Base-by-base conservation (phyloP, 768 basidiomycete species). In the Dentipellis sp. region DNA sequence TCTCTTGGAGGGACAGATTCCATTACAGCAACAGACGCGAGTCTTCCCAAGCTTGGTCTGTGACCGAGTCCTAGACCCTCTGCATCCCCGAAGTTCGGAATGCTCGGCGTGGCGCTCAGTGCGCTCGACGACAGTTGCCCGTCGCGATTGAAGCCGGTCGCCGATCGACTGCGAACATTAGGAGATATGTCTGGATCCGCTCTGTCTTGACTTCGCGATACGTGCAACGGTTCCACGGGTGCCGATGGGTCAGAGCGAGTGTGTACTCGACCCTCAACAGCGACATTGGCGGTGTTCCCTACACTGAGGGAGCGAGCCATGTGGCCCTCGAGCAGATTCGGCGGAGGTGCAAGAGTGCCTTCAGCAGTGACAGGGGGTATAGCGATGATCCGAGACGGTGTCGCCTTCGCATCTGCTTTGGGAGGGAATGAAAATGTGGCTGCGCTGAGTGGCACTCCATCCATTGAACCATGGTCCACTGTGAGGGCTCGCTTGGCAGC, bases 21-120 rank as follows among this genome's bases (percentile, higher is more conserved):
- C 75, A 83, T 77, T 11, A 81, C 74, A 3, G 79, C 73, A 3
- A 80, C 75, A 4, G 78, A 79, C 9, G 78, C 77, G 53, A 80
- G 76, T n/a, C 79, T 70, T 49, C 68, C 66, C 40, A 79, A 65
- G 54, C 71, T 77, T 2, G 77, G 75, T 55, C 68, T 72, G 16
- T 16, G 42, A 14, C 42, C 6, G n/a, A 45, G 42, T 14, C 5
- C 42, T 4, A 14, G 42, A 45, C 42, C 42, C 7, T 45, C 42
- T 16, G 42, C n/a, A 3, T 16, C 19, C 11, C 42, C n/a, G 42
- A 45, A 11, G 42, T 45, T n/a, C 14, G 42, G 42, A 8, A 45
- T 16, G 16, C 19, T 45, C 42, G 42, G 19, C 42, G 42, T 45
- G 6, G 29, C 29, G 29, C 29, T 29, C 29, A 29, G 29, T 6